These are phyloP conservation scores for Phytophthora fragariaefolia DNA, from an alignment of 352 stramenopile genomes.

Conservation along the genomic window DNA sequence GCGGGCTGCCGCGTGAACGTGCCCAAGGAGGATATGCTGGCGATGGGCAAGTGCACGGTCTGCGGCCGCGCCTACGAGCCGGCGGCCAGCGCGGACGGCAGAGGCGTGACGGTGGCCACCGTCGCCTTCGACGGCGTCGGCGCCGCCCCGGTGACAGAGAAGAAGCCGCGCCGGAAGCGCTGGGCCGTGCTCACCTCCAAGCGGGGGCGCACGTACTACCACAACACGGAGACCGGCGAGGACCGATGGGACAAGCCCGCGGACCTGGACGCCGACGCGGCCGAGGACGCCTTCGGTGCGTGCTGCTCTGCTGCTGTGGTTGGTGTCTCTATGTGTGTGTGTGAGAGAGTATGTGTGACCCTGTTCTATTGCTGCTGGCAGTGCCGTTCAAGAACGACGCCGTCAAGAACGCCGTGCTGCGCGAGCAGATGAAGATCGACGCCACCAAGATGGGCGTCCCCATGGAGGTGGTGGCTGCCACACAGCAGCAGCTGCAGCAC, in stretches of 20 bases:
- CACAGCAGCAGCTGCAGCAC: slow-evolving; percentile 48
- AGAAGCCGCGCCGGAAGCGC: slow-evolving; percentile 48
- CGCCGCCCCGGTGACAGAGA: slow-evolving; percentile 14
- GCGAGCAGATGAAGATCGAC: slow-evolving; percentile 79
- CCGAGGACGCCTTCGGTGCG: slow-evolving; percentile 66
- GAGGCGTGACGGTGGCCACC: slow-evolving; percentile 36
- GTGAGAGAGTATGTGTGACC: too few relatives aligned
- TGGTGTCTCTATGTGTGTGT: too few relatives aligned
- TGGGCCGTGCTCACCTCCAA: slow-evolving; percentile 75
- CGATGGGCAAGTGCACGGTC: slow-evolving; percentile 65
- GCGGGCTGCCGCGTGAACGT: slow-evolving; percentile 76
- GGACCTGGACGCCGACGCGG: slow-evolving; percentile 69
- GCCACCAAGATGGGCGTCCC: slow-evolving; percentile 74
- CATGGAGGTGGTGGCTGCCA: slow-evolving; percentile 55
- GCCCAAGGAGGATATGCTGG: slow-evolving; percentile 78
- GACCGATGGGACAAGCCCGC: slow-evolving; percentile 77
- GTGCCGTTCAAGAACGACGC: slow-evolving; percentile 87
- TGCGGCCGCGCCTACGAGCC: slow-evolving; percentile 55
- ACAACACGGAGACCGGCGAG: slow-evolving; percentile 85
- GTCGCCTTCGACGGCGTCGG: slow-evolving; percentile 45
- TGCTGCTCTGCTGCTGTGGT: too few relatives aligned
- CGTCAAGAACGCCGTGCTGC: slow-evolving; percentile 80
- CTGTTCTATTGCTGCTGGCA: slow-evolving; percentile 16
- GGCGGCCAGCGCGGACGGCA: slow-evolving; percentile 31
- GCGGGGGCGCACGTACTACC: slow-evolving; percentile 76